Percentiles rank a stretch among this genome's conserved stretches.
phyloP scores from a whole-genome alignment of 177 flowering plant species.

The Tripterygium wilfordii region DNA sequence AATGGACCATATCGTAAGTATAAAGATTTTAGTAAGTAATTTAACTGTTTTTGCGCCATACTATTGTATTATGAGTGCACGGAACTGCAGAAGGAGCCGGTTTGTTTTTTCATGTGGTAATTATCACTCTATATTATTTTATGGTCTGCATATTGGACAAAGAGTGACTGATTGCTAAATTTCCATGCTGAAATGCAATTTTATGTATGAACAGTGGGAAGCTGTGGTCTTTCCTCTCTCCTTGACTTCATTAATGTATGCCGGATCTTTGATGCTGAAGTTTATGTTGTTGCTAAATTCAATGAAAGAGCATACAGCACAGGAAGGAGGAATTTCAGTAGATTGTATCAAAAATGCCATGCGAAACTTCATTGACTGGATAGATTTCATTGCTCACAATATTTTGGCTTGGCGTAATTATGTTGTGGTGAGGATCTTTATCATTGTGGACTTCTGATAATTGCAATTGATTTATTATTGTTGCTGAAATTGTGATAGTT shows the following conservation, averaged over 20 bases:
- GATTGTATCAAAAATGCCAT: conserved; percentile 11
- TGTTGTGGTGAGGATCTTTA: conserved; percentile 92
- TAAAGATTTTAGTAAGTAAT: too few relatives aligned
- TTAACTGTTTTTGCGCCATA: not conserved
- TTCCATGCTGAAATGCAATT: conserved; percentile 47
- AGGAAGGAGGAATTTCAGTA: conserved; percentile 15
- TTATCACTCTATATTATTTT: conserved; percentile 19
- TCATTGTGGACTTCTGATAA: too few relatives aligned
- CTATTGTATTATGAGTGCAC: too few relatives aligned
- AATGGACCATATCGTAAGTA: conserved; percentile 63
- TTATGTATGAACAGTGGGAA: conserved; percentile 91
- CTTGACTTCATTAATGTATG: conserved; percentile 77
- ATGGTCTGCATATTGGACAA: conserved; percentile 46
- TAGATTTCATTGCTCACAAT: conserved; percentile 36
- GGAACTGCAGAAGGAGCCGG: not conserved
- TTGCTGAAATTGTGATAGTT: too few relatives aligned
- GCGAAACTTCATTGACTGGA: conserved; percentile 12
- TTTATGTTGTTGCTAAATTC: conserved; percentile 26
- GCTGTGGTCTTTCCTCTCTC: conserved; percentile 69
- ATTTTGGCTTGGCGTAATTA: conserved; percentile 75
- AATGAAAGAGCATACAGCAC: conserved; percentile 30
- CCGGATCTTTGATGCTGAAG: conserved; percentile 62
- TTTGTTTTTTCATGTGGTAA: conserved; percentile 13
- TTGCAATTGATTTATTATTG: too few relatives aligned
- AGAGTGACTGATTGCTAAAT: conserved; percentile 30